A percentile compares a stretch with the other conserved stretches of the same genome.
Evolutionary conservation across 2,329 filamentous ascomycete genomes (phyloP).

Genomic region (Metarhizium anisopliae): DNA sequence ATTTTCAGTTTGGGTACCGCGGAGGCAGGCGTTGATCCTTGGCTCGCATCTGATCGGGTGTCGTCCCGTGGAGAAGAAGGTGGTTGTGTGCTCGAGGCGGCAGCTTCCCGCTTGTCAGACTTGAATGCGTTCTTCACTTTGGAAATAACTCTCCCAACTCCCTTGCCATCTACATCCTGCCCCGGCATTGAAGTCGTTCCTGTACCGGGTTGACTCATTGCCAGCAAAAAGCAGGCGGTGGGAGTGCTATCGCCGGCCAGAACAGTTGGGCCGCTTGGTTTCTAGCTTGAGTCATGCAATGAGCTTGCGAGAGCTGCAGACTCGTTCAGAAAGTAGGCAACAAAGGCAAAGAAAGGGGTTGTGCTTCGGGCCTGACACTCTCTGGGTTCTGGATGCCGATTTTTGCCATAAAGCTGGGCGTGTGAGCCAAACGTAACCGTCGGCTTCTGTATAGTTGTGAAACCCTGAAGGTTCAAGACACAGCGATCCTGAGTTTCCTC

Average conservation of each 20-base stretch:
- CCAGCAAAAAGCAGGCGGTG: neutral
- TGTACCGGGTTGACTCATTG: neutral
- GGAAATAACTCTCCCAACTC: slow-evolving; percentile 37
- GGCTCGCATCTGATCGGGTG: slow-evolving; percentile 15
- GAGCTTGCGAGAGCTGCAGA: neutral
- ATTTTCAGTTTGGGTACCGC: slow-evolving; percentile 41
- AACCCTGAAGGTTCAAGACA: neutral
- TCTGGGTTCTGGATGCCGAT: neutral
- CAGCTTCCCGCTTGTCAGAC: slow-evolving; percentile 26
- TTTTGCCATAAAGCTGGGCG: neutral
- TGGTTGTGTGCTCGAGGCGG: slow-evolving; percentile 10
- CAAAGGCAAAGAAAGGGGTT: neutral
- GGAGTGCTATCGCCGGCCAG: neutral
- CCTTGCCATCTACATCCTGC: slow-evolving; percentile 34
- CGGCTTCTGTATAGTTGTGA: neutral
- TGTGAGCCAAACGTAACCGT: neutral
- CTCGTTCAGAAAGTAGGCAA: neutral
- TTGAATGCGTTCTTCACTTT: slow-evolving; percentile 42
- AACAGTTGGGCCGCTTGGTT: neutral
- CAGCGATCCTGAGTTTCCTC: neutral
- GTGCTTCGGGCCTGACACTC: neutral
- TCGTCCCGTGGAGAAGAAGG: slow-evolving; percentile 9
- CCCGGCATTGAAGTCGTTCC: slow-evolving; percentile 15
- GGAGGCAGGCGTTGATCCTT: slow-evolving; percentile 18
- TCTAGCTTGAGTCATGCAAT: neutral